Base-by-base conservation (phyloP, 129 eudicot species). In the Silybum marianum region DNA sequence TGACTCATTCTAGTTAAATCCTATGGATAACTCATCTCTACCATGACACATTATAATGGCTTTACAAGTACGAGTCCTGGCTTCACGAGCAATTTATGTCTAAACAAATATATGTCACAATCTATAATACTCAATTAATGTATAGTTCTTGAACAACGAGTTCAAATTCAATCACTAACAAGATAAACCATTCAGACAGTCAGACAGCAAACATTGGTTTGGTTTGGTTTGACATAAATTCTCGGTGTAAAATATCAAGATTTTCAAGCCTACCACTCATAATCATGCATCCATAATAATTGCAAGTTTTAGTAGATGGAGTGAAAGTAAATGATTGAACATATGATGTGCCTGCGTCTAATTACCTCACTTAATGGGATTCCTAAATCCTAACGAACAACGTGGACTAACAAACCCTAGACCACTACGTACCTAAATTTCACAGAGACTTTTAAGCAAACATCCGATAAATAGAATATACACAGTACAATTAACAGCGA, bases 341-440 rank as follows among this genome's bases (percentile, higher is more conserved):
- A 48, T 28, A 23, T 6, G 14, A 60, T 65, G 72, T 67, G 26
- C 22, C 42, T 40, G 12, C 12, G 11, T 78, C 72, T 67, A 40
- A 65, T 24, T 65, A 2, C 36, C 40, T 36, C 60, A 34, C 11
- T 32, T 67, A 77, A 48, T 3, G 32, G 25, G n/a, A 34, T 77
- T 30, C 23, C 73, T 39, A 65, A 34, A 63, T 30, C 23, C 73
- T 39, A 65, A 66, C 67, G 16, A 10, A 67, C 79, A 26, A 44
- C 26, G 18, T 19, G 9, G 2, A 48, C 42, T 24, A 9, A 11
- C 14, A 77, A 83, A 83, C 78, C 82, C 83, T 83, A 83, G 69
- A 42, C 2, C 69, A 58, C 26, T 77, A 16, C 16, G 12, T 16
- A 67, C 34, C 81, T 34, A 51, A 66, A 10, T 42, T 74, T 67